phyloP scores from a whole-genome alignment of 2,329 filamentous ascomycete genomes.

The Parastagonospora nodorum region DNA sequence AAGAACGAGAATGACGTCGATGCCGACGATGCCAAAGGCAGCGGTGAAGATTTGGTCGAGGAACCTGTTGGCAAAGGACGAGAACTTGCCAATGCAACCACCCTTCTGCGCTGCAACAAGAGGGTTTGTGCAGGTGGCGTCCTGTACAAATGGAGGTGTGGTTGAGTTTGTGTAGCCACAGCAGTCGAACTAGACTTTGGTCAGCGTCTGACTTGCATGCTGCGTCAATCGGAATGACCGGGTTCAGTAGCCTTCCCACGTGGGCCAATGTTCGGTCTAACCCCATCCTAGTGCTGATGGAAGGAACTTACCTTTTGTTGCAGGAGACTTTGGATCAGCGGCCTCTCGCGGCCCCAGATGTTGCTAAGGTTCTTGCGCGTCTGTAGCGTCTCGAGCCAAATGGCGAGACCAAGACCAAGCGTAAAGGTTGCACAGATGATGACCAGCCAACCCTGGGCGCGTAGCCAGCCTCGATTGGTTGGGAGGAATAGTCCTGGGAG shows the following conservation, averaged over 20 bases:
- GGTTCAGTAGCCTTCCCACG: constrained; percentile 9
- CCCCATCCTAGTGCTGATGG: constrained; percentile 7
- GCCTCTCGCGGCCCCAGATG: constrained; percentile 65
- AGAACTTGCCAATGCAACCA: constrained; percentile 72
- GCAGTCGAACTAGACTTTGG: constrained; percentile 68
- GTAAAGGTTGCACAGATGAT: constrained; percentile 68
- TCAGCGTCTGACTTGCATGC: constrained; percentile 20
- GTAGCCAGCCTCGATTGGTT: constrained; percentile 70
- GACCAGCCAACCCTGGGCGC: constrained; percentile 69
- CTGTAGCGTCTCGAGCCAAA: constrained; percentile 72
- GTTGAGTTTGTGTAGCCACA: constrained; percentile 79
- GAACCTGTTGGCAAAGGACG: constrained; percentile 70
- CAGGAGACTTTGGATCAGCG: constrained; percentile 67
- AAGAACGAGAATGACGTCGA: constrained; percentile 69
- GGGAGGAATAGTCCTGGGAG: constrained; percentile 73
- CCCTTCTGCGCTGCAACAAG: constrained; percentile 71
- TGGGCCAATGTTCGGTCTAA: constrained; percentile 3
- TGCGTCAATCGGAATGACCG: constrained; percentile 1
- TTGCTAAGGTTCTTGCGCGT: constrained; percentile 66
- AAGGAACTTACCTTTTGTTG: constrained; percentile 66
- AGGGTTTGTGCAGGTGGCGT: constrained; percentile 70
- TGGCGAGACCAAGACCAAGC: constrained; percentile 65
- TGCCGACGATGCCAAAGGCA: constrained; percentile 77
- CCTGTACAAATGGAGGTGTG: constrained; percentile 72
- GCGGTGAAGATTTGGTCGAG: constrained; percentile 79